Evolutionary conservation across 1,284 basidiomycete genomes (phyloP).

Genomic region (Cronartium quercuum): DNA sequence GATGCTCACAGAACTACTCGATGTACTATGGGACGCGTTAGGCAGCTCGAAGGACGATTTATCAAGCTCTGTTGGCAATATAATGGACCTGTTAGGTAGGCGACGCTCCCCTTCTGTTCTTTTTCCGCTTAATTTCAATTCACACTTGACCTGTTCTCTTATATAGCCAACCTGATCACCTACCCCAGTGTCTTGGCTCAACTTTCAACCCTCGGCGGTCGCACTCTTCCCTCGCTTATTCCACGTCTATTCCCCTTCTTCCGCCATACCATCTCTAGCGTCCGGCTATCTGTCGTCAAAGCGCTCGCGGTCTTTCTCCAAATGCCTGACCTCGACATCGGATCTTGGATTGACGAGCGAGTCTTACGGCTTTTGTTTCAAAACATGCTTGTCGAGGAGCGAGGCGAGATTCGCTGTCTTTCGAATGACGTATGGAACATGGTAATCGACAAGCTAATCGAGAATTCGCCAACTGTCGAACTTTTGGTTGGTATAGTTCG

Average conservation of each 20-base stretch:
- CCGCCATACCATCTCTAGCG: slow-evolving; percentile 89
- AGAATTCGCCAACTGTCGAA: slow-evolving; percentile 48
- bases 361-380: slow-evolving; percentile 85
- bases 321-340: slow-evolving; percentile 63
- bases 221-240: slow-evolving; percentile 70
- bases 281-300: slow-evolving; percentile 86
- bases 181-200: slow-evolving; percentile 72
- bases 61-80: slow-evolving; percentile 89
- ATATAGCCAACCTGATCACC: slow-evolving; percentile 68
- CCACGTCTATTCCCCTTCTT: slow-evolving; percentile 92
- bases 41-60: slow-evolving; percentile 92
- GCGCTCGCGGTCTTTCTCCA: slow-evolving; percentile 80
- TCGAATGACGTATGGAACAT: slow-evolving; percentile 73
- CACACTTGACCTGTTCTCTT: not conserved
- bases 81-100: slow-evolving; percentile 89
- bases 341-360: slow-evolving; percentile 70
- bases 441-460: slow-evolving; percentile 59
- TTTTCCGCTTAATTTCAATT: slow-evolving; percentile 37
- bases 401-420: slow-evolving; percentile 71
- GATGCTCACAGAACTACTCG: slow-evolving; percentile 60
- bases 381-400: slow-evolving; percentile 89
- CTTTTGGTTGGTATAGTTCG: slow-evolving; percentile 58
- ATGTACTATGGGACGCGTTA: slow-evolving; percentile 85
- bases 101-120: not conserved
- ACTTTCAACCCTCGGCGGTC: slow-evolving; percentile 61